Evolutionary conservation across 331 rosid genomes (phyloP), one percentile per base, ranked within the genome.

Genomic region (Stylosanthes scabra): DNA sequence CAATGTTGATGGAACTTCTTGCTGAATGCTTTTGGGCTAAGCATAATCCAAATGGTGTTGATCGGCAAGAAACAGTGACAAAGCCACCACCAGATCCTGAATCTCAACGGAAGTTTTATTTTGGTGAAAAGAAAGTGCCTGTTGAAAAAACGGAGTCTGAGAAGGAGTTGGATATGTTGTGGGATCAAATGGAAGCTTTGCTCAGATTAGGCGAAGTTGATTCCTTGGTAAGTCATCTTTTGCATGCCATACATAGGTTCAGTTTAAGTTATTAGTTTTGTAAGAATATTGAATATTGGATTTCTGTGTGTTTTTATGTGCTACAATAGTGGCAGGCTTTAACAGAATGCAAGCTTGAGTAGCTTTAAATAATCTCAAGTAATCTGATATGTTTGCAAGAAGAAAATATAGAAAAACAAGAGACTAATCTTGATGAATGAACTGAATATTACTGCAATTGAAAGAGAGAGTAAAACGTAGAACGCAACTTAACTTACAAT

Each of bases 141-240:
- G 64, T 52, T 9, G 51, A 81, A 34, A 81, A 76, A 52, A 39
- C 85, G 0, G 70, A 81, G 44, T 6, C 20, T 16, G 76, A 77
- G 29, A 67, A 59, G 28, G 76, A 67, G 46, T 3, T 52, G 41
- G 76, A 81, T 6, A 42, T 0, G 31, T 27, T 82, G 73, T 82
- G 79, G 79, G 64, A 11, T 9, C 69, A 71, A 29, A 11, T 66
- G 68, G 59, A 77, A 0, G 4, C 3, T 34, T 6, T 0, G 9
- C 72, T 52, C 47, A 31, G 41, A 28, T 14, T 1, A 9, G 72
- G 41, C 34, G 68, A 77, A 71, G 29, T 54, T 4, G 51, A 67
- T 13, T 37, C 69, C 11, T 11, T 11, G 81, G 85, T 81, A 81
- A 14, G 10, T 55, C 59, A 40, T n/a, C 25, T 65, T 50, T 55